Evolutionary conservation across 2,329 filamentous ascomycete genomes (phyloP).

Genomic region (Metarhizium brunneum): DNA sequence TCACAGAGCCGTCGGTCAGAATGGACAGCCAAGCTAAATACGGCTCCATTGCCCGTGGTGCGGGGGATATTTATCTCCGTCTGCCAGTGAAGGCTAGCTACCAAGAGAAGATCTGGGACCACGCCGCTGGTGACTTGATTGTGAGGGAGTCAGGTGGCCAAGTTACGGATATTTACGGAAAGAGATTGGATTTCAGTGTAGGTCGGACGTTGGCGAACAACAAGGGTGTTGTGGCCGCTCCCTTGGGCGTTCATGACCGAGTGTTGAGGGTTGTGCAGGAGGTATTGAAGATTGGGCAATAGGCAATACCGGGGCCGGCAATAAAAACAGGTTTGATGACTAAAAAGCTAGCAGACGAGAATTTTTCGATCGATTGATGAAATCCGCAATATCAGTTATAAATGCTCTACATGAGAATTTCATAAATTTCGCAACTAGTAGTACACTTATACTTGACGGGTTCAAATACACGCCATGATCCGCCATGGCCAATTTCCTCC

Average conservation of each 20-base stretch:
- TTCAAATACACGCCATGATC: neutral
- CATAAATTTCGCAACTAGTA: neutral
- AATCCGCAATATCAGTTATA: neutral
- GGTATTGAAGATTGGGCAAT: conserved; percentile 44
- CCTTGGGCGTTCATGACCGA: conserved; percentile 61
- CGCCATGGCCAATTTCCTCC: neutral
- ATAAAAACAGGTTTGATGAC: no score
- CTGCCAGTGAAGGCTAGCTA: conserved; percentile 80
- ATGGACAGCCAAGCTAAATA: conserved; percentile 99
- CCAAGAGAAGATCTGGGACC: conserved; percentile 99
- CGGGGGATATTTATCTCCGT: conserved; percentile 88
- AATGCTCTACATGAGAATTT: neutral
- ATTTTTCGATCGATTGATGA: no score
- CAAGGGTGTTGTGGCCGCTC: conserved; percentile 88
- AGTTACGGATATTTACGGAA: conserved; percentile 83
- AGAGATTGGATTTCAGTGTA: conserved; percentile 73
- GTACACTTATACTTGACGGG: conserved; percentile 1
- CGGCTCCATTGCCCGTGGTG: conserved; percentile 85
- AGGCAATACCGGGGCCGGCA: conserved; percentile 3
- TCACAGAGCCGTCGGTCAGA: conserved; percentile 79
- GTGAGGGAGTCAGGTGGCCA: conserved; percentile 88
- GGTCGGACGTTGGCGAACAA: conserved; percentile 83
- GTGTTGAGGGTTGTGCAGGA: conserved; percentile 77
- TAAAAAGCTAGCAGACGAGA: no score
- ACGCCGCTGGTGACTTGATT: conserved; percentile 89